phyloP scores from a whole-genome alignment of 2,329 filamentous ascomycete species.

The Alternaria sp. region DNA sequence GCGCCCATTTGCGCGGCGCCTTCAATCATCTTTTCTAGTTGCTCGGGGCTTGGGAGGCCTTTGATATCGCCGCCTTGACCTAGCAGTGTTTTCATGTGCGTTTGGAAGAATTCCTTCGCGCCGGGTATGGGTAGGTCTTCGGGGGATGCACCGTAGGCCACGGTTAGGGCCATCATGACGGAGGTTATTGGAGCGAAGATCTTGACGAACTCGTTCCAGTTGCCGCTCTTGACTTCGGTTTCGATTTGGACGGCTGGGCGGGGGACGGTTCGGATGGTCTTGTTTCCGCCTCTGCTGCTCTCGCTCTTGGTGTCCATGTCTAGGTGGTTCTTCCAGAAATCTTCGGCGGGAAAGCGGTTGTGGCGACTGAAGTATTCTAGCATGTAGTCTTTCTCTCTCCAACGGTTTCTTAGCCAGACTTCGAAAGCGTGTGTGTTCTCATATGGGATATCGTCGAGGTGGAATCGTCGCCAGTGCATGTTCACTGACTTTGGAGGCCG shows the following conservation, averaged over 20 bases:
- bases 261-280: slow-evolving; percentile 42
- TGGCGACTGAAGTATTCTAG: slow-evolving; percentile 79
- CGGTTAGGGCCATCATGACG: slow-evolving; percentile 56
- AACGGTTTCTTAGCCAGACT: slow-evolving; percentile 81
- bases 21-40: slow-evolving; percentile 48
- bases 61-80: slow-evolving; percentile 41
- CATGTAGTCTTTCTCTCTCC: slow-evolving; percentile 90
- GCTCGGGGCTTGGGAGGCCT: slow-evolving; percentile 42
- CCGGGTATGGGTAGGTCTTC: slow-evolving; percentile 43
- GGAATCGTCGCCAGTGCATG: slow-evolving; percentile 92
- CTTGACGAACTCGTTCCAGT: slow-evolving; percentile 59
- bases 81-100: slow-evolving; percentile 42
- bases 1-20: slow-evolving; percentile 42
- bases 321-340: slow-evolving; percentile 53
- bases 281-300: slow-evolving; percentile 36
- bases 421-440: slow-evolving; percentile 78
- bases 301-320: slow-evolving; percentile 42
- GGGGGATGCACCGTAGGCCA: slow-evolving; percentile 51
- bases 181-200: slow-evolving; percentile 60
- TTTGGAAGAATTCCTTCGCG: slow-evolving; percentile 43
- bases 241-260: slow-evolving; percentile 53
- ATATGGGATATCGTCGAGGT: slow-evolving; percentile 79
- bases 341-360: slow-evolving; percentile 78
- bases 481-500: slow-evolving; percentile 93
- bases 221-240: slow-evolving; percentile 57